Evolutionary conservation across 495 filamentous ascomycete genomes (phyloP), one percentile per base, ranked within the genome.

Genomic region (Penicillium turbatum): DNA sequence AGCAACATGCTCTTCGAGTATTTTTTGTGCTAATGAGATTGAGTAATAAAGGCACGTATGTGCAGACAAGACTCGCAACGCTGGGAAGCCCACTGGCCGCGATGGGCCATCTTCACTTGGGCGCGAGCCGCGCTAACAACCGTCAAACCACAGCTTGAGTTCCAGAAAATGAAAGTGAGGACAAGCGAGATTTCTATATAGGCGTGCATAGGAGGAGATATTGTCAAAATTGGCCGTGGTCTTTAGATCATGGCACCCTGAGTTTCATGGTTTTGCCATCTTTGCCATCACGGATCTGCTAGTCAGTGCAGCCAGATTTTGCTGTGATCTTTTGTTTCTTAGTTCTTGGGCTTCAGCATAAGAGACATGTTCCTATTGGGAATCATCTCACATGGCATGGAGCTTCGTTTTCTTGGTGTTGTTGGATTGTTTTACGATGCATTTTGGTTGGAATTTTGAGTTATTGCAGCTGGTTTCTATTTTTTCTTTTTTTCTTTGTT

Each of bases 371-470:
- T 35, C 16, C 29, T 21, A n/a, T 15, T 6, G 3, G 34, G 34
- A 27, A 15, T 30, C 8, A 38, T 49, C n/a, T 38, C 34, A 27
- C 9, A 13, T 37, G 0, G 21, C 13, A 12, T 35, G 46, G n/a
- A 37, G 32, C 7, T 13, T 35, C 9, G 4, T 49, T 29, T 17
- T 30, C 31, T 48, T 49, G 35, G 32, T 24, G 34, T 49, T 49
- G 43, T 34, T 24, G 19, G 26, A 26, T 44, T 52, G 39, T 27
- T 38, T 10, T 49, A 15, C 27, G 43, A 48, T 49, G 47, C 47
- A 49, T 49, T 49, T 37, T 7, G 46, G 32, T 39, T 39, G 47
- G 49, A 34, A 24, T 31, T 34, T 36, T 43, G 38, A 27, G 21
- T 17, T 40, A 39, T 13, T 9, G 32, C 46, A 15, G 36, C n/a